Base-by-base conservation (phyloP, 2,329 filamentous ascomycete genomes). In the Thermoascus crustaceus region DNA sequence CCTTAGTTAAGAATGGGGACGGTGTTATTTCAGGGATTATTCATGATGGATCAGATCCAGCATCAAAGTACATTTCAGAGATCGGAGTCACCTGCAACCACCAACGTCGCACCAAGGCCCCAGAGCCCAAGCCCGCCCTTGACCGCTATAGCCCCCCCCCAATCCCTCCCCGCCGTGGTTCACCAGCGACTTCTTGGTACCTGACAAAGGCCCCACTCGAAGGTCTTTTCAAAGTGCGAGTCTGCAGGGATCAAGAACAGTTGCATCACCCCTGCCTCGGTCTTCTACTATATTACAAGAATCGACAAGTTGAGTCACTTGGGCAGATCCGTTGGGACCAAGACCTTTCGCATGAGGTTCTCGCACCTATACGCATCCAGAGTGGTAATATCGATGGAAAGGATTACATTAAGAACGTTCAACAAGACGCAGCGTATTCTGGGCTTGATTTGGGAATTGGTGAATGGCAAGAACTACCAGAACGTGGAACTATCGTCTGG, bases 291-390 rank as follows among this genome's bases (percentile, higher is more conserved):
- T 39, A 21, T n/a, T 45, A 44, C 19, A 13, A 16, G 11, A 36
- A 43, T 13, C 5, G 18, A 14, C 43, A 44, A 14, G 17, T 47
- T 18, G 39, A 47, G 25, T 38, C 37, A 2, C 4, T 44, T 11
- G 41, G 45, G 24, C 43, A 45, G 14, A 26, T 45, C 5, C 32
- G 35, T 16, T 44, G 39, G 43, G 39, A 47, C n/a, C 24, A 19
- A 9, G 39, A 34, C 14, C 9, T 41, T 3, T 37, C 4, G 1
- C 25, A 45, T 20, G 41, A 45, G 5, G 21, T 30, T 9, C 5
- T 8, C 8, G n/a, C 2, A 16, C 40, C 40, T 36, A 13, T 38
- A 2, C 38, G 30, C 16, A 5, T 47, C 18, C 24, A 35, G n/a
- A 35, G 32, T 1, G 40, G 16, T 9, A 7, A 8, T 6, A 10